Evolutionary conservation across 1,284 basidiomycete species (phyloP).

Genomic region (Ustilago cynodontis): DNA sequence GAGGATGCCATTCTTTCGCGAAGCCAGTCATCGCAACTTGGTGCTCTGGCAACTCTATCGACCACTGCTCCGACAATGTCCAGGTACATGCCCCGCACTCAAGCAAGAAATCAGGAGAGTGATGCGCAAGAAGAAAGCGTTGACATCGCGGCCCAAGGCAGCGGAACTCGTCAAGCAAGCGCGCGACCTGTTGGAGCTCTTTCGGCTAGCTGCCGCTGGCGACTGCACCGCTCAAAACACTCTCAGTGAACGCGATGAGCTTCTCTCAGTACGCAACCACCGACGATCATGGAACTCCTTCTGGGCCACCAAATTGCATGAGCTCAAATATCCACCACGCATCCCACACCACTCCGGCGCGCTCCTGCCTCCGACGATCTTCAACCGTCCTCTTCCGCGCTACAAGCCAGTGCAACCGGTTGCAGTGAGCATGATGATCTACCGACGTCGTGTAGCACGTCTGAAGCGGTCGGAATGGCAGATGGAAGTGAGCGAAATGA

Average conservation of each 20-base stretch:
- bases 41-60: conserved; percentile 55
- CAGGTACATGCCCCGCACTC: conserved; percentile 19
- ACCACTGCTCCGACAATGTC: conserved; percentile 45
- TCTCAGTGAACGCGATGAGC: conserved; percentile 18
- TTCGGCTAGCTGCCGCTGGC: conserved; percentile 10
- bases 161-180: conserved; percentile 12
- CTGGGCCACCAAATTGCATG: conserved; percentile 32
- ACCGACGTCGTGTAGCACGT: conserved; percentile 49
- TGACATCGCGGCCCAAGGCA: conserved; percentile 28
- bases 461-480: conserved; percentile 34
- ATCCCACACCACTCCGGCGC: conserved; percentile 62
- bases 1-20: conserved; percentile 48
- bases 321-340: conserved; percentile 38
- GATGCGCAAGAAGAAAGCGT: conserved; percentile 25
- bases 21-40: conserved; percentile 25
- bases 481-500: conserved; percentile 50
- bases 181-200: conserved; percentile 14
- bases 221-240: conserved; percentile 13
- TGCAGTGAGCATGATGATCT: conserved; percentile 66
- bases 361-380: conserved; percentile 59
- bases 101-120: conserved; percentile 18
- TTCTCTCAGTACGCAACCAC: conserved; percentile 24
- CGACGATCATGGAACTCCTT: conserved; percentile 22
- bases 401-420: conserved; percentile 66
- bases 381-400: conserved; percentile 62